Evolutionary conservation across 495 filamentous ascomycete genomes (phyloP).

Genomic region (Penicillium fimorum): DNA sequence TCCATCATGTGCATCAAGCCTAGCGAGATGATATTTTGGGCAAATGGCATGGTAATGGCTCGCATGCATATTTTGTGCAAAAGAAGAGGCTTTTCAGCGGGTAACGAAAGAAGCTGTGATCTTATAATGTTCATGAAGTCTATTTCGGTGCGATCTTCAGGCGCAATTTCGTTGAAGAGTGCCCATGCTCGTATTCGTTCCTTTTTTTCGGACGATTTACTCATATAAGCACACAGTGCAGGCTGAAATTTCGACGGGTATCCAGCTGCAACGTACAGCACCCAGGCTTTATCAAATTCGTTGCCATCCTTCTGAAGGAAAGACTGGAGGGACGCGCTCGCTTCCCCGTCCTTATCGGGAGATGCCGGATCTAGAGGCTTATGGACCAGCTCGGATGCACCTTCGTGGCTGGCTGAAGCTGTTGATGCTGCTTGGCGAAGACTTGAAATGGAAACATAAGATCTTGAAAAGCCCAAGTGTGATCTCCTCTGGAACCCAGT

Average conservation of each 20-base stretch:
- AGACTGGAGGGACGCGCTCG: conserved; percentile 18
- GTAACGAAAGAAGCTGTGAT: conserved; percentile 25
- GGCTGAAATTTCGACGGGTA: conserved; percentile 26
- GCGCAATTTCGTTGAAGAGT: conserved; percentile 41
- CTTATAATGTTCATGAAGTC: conserved; percentile 40
- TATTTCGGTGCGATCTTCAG: conserved; percentile 26
- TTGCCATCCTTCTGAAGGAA: conserved; percentile 19
- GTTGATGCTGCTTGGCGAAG: conserved; percentile 4
- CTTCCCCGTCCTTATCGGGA: not conserved
- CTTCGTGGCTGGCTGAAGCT: not conserved
- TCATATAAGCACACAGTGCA: conserved; percentile 40
- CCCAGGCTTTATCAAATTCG: conserved; percentile 39
- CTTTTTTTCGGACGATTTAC: conserved; percentile 37
- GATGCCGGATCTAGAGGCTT: not conserved
- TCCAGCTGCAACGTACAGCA: conserved; percentile 33
- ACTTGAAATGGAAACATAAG: conserved; percentile 29
- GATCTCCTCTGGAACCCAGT: conserved; percentile 29
- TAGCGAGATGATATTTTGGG: conserved; percentile 17
- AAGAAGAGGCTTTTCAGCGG: conserved; percentile 11
- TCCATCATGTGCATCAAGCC: conserved; percentile 37
- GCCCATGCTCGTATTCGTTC: conserved; percentile 41
- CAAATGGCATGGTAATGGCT: conserved; percentile 26
- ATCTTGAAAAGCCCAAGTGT: conserved; percentile 23
- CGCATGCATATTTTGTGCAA: conserved; percentile 31
- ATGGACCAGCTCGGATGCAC: not conserved